These are phyloP conservation scores for Mycena vitilis DNA, from an alignment of 768 basidiomycete species.

Conservation along the genomic window DNA sequence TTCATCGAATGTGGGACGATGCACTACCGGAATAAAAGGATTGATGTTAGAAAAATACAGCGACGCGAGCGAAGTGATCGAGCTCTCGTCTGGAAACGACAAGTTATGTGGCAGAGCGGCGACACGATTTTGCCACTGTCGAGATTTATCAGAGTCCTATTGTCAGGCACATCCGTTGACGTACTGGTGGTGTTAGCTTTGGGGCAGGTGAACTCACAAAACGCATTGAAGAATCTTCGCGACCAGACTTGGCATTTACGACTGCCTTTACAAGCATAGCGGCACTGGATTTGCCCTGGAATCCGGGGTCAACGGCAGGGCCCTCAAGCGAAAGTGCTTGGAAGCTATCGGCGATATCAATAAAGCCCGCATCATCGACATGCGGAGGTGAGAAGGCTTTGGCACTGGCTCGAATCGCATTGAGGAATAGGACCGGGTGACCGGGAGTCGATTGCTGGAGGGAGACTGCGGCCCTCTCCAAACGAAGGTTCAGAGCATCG, in stretches of 20 bases:
- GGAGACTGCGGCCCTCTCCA: background rate
- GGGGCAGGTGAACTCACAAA: background rate
- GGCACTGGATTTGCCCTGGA: constrained; percentile 17
- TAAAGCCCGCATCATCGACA: background rate
- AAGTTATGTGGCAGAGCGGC: background rate
- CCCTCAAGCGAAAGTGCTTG: constrained; percentile 8
- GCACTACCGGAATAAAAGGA: constrained; percentile 58
- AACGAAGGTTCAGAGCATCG: background rate
- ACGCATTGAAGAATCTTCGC: background rate
- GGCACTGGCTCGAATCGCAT: background rate
- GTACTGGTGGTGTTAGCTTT: background rate
- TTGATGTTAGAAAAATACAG: constrained; percentile 61
- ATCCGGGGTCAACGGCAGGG: background rate
- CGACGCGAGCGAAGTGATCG: constrained; percentile 55
- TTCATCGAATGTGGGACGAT: constrained; percentile 60
- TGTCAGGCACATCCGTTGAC: constrained; percentile 5
- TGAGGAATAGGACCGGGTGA: background rate
- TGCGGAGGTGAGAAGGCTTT: background rate
- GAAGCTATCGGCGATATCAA: constrained; percentile 8
- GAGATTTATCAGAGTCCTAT: background rate
- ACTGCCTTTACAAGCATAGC: constrained; percentile 1
- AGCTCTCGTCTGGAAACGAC: constrained; percentile 14
- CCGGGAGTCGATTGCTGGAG: background rate
- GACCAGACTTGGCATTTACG: background rate
- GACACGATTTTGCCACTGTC: background rate